Evolutionary conservation across 768 basidiomycete genomes (phyloP).

Genomic region (Kockovaella imperatae): DNA sequence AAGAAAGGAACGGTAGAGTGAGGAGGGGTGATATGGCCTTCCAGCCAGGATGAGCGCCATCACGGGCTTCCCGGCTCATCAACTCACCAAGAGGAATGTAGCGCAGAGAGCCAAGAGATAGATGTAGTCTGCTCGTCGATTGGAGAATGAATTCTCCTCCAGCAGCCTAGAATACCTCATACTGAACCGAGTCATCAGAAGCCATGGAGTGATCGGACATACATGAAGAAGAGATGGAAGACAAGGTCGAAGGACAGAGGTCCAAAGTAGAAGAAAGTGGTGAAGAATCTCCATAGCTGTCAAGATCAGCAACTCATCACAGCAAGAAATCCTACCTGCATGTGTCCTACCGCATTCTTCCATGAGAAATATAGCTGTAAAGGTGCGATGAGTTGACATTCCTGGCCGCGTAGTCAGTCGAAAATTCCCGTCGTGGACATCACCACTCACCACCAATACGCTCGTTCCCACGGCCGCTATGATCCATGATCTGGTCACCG

Average conservation of each 20-base stretch:
- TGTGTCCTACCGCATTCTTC: slow-evolving; percentile 71
- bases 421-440: neutral
- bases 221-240: slow-evolving; percentile 99
- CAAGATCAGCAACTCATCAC: neutral
- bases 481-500: slow-evolving; percentile 82
- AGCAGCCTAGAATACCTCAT: slow-evolving; percentile 96
- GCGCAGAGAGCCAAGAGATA: slow-evolving; percentile 85
- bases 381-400: slow-evolving; percentile 85
- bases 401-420: slow-evolving; percentile 50
- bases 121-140: slow-evolving; percentile 84
- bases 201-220: slow-evolving; percentile 42
- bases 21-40: slow-evolving; percentile 77
- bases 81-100: slow-evolving; percentile 70
- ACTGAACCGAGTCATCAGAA: slow-evolving; percentile 49
- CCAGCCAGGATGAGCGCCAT: neutral
- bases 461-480: slow-evolving; percentile 69
- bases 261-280: slow-evolving; percentile 95
- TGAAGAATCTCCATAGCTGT: slow-evolving; percentile 78
- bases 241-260: slow-evolving; percentile 85
- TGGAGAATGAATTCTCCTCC: slow-evolving; percentile 92
- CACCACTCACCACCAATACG: slow-evolving; percentile 67
- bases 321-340: slow-evolving; percentile 54
- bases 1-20: slow-evolving; percentile 87
- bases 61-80: slow-evolving; percentile 1
- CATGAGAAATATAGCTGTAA: slow-evolving; percentile 89